Conservation (phyloP, 441 rosid genomes). For the Euphorbia schlechtendalii region DNA sequence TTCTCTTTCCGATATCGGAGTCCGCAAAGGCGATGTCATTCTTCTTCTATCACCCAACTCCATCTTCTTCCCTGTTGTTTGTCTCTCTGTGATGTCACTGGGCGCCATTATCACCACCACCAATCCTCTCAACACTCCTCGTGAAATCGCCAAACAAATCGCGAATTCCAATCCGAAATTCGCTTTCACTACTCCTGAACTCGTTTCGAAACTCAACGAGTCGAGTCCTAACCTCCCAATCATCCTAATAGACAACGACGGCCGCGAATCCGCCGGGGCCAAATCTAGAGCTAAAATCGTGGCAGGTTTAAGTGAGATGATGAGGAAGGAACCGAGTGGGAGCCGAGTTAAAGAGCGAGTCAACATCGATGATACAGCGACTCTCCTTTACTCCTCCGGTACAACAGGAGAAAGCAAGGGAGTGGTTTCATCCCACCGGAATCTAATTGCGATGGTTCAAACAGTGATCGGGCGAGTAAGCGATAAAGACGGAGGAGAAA, state of each 20-base stretch:
- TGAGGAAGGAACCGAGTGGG: conserved; percentile 36
- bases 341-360: conserved; percentile 56
- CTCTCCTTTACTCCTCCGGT: conserved; percentile 90
- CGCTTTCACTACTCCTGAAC: conserved; percentile 48
- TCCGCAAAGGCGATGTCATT: conserved; percentile 73
- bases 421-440: conserved; percentile 82
- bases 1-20: conserved; percentile 47
- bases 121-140: conserved; percentile 69
- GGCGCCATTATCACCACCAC: conserved; percentile 91
- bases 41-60: conserved; percentile 83
- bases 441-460: conserved; percentile 71
- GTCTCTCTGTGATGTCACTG: conserved; percentile 77
- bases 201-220: conserved; percentile 43
- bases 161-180: conserved; percentile 49
- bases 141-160: conserved; percentile 56
- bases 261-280: conserved; percentile 1
- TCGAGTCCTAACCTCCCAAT: conserved; percentile 30
- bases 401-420: conserved; percentile 93
- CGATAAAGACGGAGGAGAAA: conserved; percentile 30
- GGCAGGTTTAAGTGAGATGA: conserved; percentile 41
- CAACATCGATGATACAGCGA: conserved; percentile 68
- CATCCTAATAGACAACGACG: conserved; percentile 48
- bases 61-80: conserved; percentile 62
- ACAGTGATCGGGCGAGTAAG: conserved; percentile 41
- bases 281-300: conserved; percentile 23